A percentile compares a stretch with the other conserved stretches of the same genome.
These are phyloP conservation scores for Talaromyces islandicus DNA, from an alignment of 2,329 filamentous ascomycete species.

Conservation along the genomic window DNA sequence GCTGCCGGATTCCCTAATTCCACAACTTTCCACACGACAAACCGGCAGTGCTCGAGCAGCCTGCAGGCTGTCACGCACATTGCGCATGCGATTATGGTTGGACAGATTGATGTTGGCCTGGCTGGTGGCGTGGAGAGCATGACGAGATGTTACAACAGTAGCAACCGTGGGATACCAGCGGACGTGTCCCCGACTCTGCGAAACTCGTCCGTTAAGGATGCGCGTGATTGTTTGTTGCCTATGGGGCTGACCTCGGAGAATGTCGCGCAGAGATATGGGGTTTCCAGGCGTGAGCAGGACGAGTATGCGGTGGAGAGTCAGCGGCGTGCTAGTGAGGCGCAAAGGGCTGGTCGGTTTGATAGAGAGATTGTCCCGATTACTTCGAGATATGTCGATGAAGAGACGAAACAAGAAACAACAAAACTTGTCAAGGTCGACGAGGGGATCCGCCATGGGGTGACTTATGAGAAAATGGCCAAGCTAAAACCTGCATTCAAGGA, in stretches of 20 bases:
- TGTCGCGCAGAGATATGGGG: slow-evolving; percentile 78
- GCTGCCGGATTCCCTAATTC: slow-evolving; percentile 90
- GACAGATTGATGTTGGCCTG: slow-evolving; percentile 77
- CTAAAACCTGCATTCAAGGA: slow-evolving; percentile 73
- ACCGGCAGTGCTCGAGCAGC: slow-evolving; percentile 92
- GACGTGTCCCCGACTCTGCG: slow-evolving; percentile 18
- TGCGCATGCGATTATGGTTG: slow-evolving; percentile 70
- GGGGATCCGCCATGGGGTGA: slow-evolving; percentile 81
- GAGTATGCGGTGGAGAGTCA: slow-evolving; percentile 78
- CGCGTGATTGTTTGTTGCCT: slow-evolving; percentile 74
- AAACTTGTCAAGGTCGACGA: slow-evolving; percentile 57
- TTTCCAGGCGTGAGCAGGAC: slow-evolving; percentile 72
- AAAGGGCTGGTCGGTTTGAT: slow-evolving; percentile 78
- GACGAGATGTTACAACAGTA: slow-evolving; percentile 41
- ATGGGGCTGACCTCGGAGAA: slow-evolving; percentile 98
- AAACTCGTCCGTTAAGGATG: slow-evolving; percentile 49
- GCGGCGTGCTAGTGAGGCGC: slow-evolving; percentile 73
- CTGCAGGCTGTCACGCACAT: slow-evolving; percentile 91
- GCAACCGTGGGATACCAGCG: slow-evolving; percentile 18
- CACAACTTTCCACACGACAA: slow-evolving; percentile 68
- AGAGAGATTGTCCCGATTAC: slow-evolving; percentile 89
- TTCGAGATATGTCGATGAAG: slow-evolving; percentile 67
- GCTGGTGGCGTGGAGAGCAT: slow-evolving; percentile 87
- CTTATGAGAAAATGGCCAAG: slow-evolving; percentile 69
- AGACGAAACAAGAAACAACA: slow-evolving; percentile 68